These are phyloP conservation scores for Juglanconis oblonga DNA, from an alignment of 2,329 filamentous ascomycete species.

Conservation along the genomic window DNA sequence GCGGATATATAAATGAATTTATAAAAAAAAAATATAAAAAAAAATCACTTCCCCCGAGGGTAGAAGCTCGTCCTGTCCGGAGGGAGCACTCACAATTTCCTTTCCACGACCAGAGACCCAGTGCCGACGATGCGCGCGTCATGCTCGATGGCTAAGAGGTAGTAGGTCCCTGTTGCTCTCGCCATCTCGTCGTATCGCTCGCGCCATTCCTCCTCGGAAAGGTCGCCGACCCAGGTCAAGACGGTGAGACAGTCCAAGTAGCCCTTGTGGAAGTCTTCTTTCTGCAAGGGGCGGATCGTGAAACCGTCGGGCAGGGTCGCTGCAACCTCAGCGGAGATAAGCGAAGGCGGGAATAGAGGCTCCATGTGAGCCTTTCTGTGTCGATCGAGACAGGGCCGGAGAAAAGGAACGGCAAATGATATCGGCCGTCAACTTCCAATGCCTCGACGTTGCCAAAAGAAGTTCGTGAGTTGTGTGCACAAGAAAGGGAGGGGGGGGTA, in stretches of 20 bases:
- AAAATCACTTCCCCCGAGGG: background rate
- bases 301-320: constrained; percentile 65
- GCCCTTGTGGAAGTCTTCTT: constrained; percentile 64
- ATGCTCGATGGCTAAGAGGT: constrained; percentile 68
- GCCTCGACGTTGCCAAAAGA: too few relatives aligned
- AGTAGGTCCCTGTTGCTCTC: constrained; percentile 53
- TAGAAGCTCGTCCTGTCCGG: background rate
- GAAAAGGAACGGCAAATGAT: too few relatives aligned
- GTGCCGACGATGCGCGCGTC: constrained; percentile 65
- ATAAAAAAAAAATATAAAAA: background rate
- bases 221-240: constrained; percentile 73
- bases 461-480: too few relatives aligned
- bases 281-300: constrained; percentile 66
- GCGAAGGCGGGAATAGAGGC: constrained; percentile 59
- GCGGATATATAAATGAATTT: background rate
- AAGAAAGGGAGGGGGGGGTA: too few relatives aligned
- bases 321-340: constrained; percentile 63
- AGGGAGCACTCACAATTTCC: constrained; percentile 62
- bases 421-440: too few relatives aligned
- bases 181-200: constrained; percentile 62
- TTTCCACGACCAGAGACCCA: constrained; percentile 73
- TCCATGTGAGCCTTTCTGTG: background rate
- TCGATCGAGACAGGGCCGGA: background rate
- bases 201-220: constrained; percentile 63
- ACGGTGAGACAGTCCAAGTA: constrained; percentile 75